Conservation (phyloP, 2,329 filamentous ascomycete genomes). For the Epichloe glyceriae region DNA sequence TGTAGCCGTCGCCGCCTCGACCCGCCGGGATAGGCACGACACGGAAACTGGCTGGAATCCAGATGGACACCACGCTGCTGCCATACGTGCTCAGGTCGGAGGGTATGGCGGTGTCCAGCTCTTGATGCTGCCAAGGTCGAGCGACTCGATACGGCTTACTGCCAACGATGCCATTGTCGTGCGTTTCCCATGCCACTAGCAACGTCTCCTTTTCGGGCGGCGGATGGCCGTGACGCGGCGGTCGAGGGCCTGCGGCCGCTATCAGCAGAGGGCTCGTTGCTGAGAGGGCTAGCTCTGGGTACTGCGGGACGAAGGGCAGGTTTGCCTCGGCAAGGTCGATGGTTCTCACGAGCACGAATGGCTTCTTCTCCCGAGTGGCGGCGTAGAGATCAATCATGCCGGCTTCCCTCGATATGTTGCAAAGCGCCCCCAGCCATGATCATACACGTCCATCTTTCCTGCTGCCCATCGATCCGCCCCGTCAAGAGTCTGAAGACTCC, state of each 20-base stretch:
- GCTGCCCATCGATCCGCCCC: conserved; percentile 26
- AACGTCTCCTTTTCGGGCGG: conserved; percentile 25
- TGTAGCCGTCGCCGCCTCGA: conserved; percentile 17
- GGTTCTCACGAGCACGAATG: conserved; percentile 20
- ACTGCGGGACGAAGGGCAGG: conserved; percentile 24
- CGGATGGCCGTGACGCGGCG: conserved; percentile 23
- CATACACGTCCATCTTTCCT: conserved; percentile 22
- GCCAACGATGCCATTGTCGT: conserved; percentile 12
- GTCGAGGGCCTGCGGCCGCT: conserved; percentile 25
- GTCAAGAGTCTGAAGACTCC: conserved; percentile 25
- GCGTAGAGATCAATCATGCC: conserved; percentile 22
- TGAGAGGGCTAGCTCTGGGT: conserved; percentile 27
- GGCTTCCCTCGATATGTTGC: conserved; percentile 21
- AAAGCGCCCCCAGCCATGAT: conserved; percentile 20
- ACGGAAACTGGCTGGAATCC: conserved; percentile 26
- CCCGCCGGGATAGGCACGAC: conserved; percentile 17
- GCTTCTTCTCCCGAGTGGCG: conserved; percentile 21
- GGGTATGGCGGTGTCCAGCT: conserved; percentile 27
- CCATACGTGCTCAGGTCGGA: conserved; percentile 24
- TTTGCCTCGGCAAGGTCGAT: conserved; percentile 23
- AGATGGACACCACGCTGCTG: conserved; percentile 26
- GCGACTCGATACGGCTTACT: conserved; percentile 23
- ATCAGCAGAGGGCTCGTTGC: conserved; percentile 25
- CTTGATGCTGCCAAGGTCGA: conserved; percentile 23
- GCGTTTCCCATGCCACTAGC: conserved; percentile 26